Base-by-base conservation (phyloP, 306 rosid species). In the Canavalia gladiata region DNA sequence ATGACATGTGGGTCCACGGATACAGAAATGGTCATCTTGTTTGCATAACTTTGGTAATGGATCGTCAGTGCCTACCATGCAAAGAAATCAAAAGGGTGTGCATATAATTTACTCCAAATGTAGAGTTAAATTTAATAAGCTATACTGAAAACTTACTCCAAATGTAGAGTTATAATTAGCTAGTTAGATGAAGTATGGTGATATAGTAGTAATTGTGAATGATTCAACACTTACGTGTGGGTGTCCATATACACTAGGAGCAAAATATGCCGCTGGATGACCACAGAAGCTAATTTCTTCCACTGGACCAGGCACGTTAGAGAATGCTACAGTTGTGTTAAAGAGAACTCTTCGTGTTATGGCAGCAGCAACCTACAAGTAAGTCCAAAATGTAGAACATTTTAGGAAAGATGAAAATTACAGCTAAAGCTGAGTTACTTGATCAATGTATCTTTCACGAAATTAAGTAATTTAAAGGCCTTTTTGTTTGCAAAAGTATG, bases 241-340 rank as follows among this genome's bases (percentile, higher is more conserved):
- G 49, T 86, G 93, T 4, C 95, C 97, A 73, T 90, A 92, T 63
- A 83, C 91, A 81, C 84, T 82, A 6, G 92, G 91, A 51, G 91
- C 89, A 69, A 90, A 28, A 88, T 68, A 92, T 68, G 87, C 74
- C 2, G 88, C 10, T 8, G 86, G 90, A 80, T 89, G 94, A 55
- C 91, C 94, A 41, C 59, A 86, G 72, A 90, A 92, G 80, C 87
- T 84, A 43, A 92, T 75, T 68, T 92, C 93, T 77, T 92, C 93
- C 7, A 50, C n/a, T 0, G 97, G 97, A 67, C 94, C 94, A 54
- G 79, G 74, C 74, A 92, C 12, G 68, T 79, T 90, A 2, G 97
- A 89, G 81, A 92, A 86, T 2, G 90, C 45, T 69, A 89, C 0
- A 7, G 93, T 90, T 0, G 90, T 89, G 77, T 90, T 73, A 5